Evolutionary conservation across 2,329 filamentous ascomycete species (phyloP), one percentile per base, ranked within the genome.

Genomic region (Calonectria leucothoes): DNA sequence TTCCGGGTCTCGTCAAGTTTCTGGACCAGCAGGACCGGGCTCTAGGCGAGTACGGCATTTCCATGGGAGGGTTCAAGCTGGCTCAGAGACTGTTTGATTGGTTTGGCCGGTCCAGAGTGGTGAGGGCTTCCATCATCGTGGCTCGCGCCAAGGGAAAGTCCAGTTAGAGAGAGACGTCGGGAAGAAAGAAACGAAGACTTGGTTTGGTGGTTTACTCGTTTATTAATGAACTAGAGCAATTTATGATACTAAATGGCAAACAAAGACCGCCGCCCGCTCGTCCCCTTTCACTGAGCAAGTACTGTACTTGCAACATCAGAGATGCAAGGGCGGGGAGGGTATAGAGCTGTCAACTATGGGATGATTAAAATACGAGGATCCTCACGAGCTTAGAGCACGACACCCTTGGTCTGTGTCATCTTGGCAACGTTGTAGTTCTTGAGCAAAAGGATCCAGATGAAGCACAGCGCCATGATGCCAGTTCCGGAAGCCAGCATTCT

Each of bases 351-450:
- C n/a, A n/a, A n/a, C n/a, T n/a, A n/a, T n/a, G n/a, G n/a, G n/a
- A n/a, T n/a, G n/a, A n/a, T n/a, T n/a, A n/a, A 27, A 23, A 39
- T 27, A 37, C 23, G 31, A 37, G 31, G 14, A 25, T 3, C n/a
- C 6, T 23, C 25, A 23, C n/a, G n/a, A 14, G 10, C n/a, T 75
- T 85, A 89, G 74, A 88, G 88, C 6, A 90, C 85, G 6, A 78
- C 83, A 59, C 89, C 89, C 83, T 87, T 89, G 11, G 84, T 85
- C 81, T 90, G 88, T 37, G 83, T 81, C 25, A 86, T 81, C 80
- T 87, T 86, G 70, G 81, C 83, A 14, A 90, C 78, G 66, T 90
- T 86, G 74, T 88, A 84, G 75, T 90, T 86, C 75, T 82, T 84
- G 68, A 89, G 86, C 79, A 88, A 80, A 12, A 88, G 75, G 1